phyloP scores from a whole-genome alignment of 2,329 filamentous ascomycete species.

The Calonectria ilicicola region DNA sequence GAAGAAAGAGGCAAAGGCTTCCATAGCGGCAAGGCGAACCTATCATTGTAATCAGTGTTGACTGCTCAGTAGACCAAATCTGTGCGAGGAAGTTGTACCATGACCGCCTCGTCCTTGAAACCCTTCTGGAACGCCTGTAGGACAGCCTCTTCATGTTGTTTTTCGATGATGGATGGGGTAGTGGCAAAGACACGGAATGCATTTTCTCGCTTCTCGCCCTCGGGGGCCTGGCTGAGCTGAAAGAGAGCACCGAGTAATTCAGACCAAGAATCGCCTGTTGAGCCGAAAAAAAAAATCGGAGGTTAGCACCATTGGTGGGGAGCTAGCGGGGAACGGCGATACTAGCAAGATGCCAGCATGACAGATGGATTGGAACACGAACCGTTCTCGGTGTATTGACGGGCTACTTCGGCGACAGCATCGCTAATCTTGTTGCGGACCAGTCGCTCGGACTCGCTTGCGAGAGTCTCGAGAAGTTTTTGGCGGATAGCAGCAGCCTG shows the following conservation, averaged over 20 bases:
- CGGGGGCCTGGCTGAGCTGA: conserved; percentile 87
- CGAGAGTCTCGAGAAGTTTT: conserved; percentile 84
- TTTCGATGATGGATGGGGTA: conserved; percentile 95
- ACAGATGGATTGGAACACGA: conserved; percentile 50
- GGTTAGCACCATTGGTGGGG: conserved; percentile 35
- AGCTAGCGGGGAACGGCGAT: conserved; percentile 1
- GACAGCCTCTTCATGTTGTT: conserved; percentile 93
- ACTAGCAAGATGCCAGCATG: background rate
- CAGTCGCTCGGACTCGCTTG: conserved; percentile 76
- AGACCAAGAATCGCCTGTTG: conserved; percentile 83
- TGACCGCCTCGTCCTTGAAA: conserved; percentile 88
- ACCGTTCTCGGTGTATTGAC: conserved; percentile 95
- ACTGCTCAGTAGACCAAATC: conserved; percentile 7
- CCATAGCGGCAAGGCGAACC: conserved; percentile 94
- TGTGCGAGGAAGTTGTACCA: conserved; percentile 62
- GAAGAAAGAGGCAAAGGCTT: conserved; percentile 97
- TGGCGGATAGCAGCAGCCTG: conserved; percentile 84
- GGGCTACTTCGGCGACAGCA: conserved; percentile 94
- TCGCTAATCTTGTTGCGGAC: conserved; percentile 97
- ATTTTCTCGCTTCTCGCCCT: conserved; percentile 87
- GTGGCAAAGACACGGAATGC: conserved; percentile 96
- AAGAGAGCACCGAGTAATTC: conserved; percentile 90
- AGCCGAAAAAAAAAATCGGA: background rate
- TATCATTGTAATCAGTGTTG: conserved; percentile 49
- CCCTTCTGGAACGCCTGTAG: conserved; percentile 89